Evolutionary conservation across 2,329 filamentous ascomycete genomes (phyloP).

Genomic region (Xylaria digitata): DNA sequence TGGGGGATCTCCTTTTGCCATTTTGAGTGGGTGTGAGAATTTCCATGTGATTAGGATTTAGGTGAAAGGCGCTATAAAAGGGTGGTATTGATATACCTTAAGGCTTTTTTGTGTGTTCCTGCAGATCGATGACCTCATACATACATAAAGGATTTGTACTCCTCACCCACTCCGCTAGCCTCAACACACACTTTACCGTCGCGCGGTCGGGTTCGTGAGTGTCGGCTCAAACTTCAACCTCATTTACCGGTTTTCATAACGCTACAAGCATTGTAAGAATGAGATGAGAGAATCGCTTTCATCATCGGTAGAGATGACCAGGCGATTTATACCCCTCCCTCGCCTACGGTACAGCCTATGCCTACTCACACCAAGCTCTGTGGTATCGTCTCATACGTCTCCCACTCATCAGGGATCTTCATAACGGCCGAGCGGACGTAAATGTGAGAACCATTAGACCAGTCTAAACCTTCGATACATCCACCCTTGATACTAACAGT

Average conservation of each 20-base stretch:
- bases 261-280: neutral
- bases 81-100: neutral
- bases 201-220: neutral
- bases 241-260: too few species aligned
- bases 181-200: neutral
- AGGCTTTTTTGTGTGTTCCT: conserved; percentile 15
- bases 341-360: neutral
- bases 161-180: too few species aligned
- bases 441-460: conserved; percentile 57
- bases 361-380: conserved; percentile 5
- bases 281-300: neutral
- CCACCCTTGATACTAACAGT: conserved; percentile 62
- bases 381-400: conserved; percentile 46
- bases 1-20: conserved; percentile 35
- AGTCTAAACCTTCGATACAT: conserved; percentile 55
- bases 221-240: neutral
- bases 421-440: conserved; percentile 59
- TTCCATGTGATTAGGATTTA: neutral
- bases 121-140: conserved; percentile 26
- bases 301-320: neutral
- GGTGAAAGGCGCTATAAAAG: neutral
- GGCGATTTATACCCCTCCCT: neutral
- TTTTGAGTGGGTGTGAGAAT: neutral
- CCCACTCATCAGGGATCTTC: conserved; percentile 54
- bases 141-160: neutral